Conservation (phyloP, 345 rosid species). For the Rhodomyrtus tomentosa region DNA sequence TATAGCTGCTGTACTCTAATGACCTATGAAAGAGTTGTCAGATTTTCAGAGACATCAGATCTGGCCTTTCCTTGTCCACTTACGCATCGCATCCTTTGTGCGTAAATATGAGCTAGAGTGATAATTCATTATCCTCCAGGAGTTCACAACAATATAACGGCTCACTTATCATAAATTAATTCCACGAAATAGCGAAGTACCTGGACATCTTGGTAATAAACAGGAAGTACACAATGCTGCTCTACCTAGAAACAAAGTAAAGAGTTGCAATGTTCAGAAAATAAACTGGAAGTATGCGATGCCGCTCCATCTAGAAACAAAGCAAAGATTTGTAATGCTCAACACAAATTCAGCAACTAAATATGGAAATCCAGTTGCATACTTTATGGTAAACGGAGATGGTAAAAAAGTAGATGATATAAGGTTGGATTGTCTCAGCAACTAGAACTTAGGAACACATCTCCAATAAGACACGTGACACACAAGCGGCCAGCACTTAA, state of each 20-base stretch:
- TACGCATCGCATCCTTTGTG: not conserved
- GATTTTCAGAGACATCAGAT: not conserved
- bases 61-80: not conserved
- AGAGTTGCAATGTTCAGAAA: slow-evolving; percentile 1
- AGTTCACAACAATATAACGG: not conserved
- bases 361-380: not conserved
- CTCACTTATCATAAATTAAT: not conserved
- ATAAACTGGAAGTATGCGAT: not conserved
- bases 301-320: not conserved
- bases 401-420: not conserved
- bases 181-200: slow-evolving; percentile 13
- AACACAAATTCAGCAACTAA: not conserved
- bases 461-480: not conserved
- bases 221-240: slow-evolving; percentile 56
- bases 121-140: not conserved
- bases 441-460: not conserved
- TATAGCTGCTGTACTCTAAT: not conserved
- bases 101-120: not conserved
- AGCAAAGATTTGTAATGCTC: not conserved
- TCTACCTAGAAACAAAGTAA: slow-evolving; percentile 55
- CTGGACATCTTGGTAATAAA: slow-evolving; percentile 72
- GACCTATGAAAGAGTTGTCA: not conserved
- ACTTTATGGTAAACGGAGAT: not conserved
- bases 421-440: not conserved
- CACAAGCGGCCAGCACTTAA: not conserved